Base-by-base conservation (phyloP, 257 asterid species). In the Penstemon barbatus region DNA sequence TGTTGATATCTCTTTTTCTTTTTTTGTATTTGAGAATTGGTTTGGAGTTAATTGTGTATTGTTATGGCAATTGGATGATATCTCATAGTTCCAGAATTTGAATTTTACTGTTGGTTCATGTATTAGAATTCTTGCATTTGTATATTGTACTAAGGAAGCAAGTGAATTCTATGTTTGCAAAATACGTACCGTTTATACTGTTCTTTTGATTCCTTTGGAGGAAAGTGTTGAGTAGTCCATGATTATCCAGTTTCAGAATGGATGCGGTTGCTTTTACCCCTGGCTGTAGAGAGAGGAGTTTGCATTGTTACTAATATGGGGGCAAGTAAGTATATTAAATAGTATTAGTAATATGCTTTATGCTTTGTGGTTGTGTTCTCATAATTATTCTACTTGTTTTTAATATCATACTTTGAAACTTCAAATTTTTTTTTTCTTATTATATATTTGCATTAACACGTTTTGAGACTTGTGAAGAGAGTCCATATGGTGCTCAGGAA, bases 301-400 rank as follows among this genome's bases (percentile, higher is more conserved):
- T 71, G 95, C 81, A 89, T 94, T 69, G 81, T 94, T 72, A 89
- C 99, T 68, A 94, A 91, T 77, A 91, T 94, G 99, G 97, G 99
- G 71, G 99, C 97, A 55, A 87, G 97, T 94, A 84, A 81, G 96
- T 65, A 65, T 63, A 4, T 8, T 58, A 8, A 75, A 13, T 50
- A 44, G 53, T 46, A 33, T 6, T 57, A 52, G 43, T 42, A 2
- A 7, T 39, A 25, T 51, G 44, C 43, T 41, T 42, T 52, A 15
- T 43, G 42, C 55, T 61, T 68, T 61, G 33, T 25, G 33, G 33
- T 25, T 1, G 33, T 57, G 15, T 75, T 48, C 38, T 15, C 40
- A 8, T 57, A 13, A 54, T 50, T 66, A 45, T 15, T 43, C 37
- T 10, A 51, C 5, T 25, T 44, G 4, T 55, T 51, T 45, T 41